These are phyloP conservation scores for Solanum chacoense DNA, from an alignment of 305 asterid genomes.

Conservation along the genomic window DNA sequence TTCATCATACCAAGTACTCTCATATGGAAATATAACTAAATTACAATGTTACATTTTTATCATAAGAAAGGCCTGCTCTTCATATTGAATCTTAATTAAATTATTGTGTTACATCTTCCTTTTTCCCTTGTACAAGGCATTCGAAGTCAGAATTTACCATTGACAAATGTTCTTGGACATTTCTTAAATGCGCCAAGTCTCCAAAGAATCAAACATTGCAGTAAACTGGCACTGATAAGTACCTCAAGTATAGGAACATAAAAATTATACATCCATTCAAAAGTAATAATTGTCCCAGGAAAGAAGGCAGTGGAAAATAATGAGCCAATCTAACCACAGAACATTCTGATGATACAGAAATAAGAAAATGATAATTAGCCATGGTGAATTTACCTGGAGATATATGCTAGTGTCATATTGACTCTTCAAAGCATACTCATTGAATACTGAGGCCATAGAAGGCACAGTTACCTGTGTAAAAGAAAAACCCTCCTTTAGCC, in stretches of 20 bases:
- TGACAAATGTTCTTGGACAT: neutral
- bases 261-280: neutral
- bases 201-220: neutral
- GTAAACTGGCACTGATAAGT: neutral
- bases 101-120: neutral
- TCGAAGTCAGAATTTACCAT: neutral
- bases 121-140: neutral
- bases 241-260: neutral
- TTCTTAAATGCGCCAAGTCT: neutral
- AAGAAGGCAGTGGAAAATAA: neutral
- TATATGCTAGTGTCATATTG: slow-evolving; percentile 97
- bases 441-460: slow-evolving; percentile 93
- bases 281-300: neutral
- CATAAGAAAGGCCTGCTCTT: neutral
- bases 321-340: neutral
- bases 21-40: neutral
- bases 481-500: neutral
- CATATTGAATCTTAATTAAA: neutral
- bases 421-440: slow-evolving; percentile 95
- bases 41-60: neutral
- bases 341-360: neutral
- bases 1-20: neutral
- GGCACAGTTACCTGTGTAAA: slow-evolving; percentile 75
- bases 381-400: slow-evolving; percentile 61
- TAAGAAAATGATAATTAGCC: neutral